A percentile compares a stretch with the other conserved stretches of the same genome.
Evolutionary conservation across 768 basidiomycete genomes (phyloP).

Genomic region (Kwoniella europaea): DNA sequence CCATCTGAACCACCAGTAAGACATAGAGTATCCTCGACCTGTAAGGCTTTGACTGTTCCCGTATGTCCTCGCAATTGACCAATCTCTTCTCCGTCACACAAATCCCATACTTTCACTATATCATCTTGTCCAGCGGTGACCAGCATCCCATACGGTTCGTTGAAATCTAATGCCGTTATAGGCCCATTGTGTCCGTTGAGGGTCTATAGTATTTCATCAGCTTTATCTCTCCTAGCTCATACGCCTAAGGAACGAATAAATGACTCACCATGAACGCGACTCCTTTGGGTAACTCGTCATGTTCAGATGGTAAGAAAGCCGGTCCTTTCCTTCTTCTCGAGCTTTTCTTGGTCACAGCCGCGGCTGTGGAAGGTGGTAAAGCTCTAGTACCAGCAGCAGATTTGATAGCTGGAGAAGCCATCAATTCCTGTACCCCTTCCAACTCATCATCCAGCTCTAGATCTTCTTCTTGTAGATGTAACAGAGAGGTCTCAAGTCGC

Average conservation of each 20-base stretch:
- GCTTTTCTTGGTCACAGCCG: conserved; percentile 59
- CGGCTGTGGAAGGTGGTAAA: conserved; percentile 62
- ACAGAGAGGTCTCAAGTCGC: conserved; percentile 77
- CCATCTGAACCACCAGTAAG: conserved; percentile 90
- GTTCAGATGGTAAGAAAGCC: conserved; percentile 94
- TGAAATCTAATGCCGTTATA: conserved; percentile 88
- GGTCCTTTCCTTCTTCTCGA: conserved; percentile 83
- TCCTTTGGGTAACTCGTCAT: conserved; percentile 89
- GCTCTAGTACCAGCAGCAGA: conserved; percentile 53
- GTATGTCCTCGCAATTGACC: conserved; percentile 79
- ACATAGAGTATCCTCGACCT: conserved; percentile 89
- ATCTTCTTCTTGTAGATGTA: conserved; percentile 91
- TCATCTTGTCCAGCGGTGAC: conserved; percentile 87
- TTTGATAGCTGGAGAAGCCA: conserved; percentile 59
- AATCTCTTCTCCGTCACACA: conserved; percentile 84
- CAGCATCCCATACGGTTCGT: conserved; percentile 92
- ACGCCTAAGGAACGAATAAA: background rate
- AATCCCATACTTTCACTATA: conserved; percentile 91
- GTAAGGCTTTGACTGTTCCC: conserved; percentile 76
- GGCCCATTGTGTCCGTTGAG: conserved; percentile 78
- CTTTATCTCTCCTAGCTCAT: background rate
- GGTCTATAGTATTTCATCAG: conserved; percentile 64
- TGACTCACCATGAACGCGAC: conserved; percentile 92
- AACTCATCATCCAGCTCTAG: conserved; percentile 95
- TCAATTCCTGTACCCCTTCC: conserved; percentile 83